Conservation (phyloP, 257 asterid species). For the Solanum microdontum region DNA sequence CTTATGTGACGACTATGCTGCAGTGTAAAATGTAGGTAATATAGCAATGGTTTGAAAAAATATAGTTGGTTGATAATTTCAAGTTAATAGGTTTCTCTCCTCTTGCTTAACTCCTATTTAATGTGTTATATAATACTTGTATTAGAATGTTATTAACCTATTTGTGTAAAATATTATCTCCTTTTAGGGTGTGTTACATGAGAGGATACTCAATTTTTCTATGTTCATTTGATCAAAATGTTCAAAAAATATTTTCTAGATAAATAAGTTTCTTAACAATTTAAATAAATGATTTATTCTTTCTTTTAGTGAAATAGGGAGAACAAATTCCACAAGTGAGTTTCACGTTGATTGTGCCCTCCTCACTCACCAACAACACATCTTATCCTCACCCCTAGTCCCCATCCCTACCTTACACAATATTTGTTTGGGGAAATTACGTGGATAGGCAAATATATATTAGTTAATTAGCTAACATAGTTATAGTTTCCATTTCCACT, state of each 20-base stretch:
- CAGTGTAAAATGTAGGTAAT: conserved; percentile 8
- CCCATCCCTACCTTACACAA: too few relatives aligned
- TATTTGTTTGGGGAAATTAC: too few relatives aligned
- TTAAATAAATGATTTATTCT: too few relatives aligned
- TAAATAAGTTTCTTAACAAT: too few relatives aligned
- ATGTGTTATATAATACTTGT: background rate
- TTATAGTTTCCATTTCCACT: too few relatives aligned
- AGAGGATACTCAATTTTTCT: background rate
- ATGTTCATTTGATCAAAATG: background rate
- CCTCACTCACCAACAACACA: background rate
- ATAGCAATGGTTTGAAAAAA: conserved; percentile 4
- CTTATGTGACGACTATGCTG: background rate
- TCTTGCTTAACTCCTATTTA: background rate
- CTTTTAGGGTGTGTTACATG: background rate
- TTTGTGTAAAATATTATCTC: background rate
- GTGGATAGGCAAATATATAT: too few relatives aligned
- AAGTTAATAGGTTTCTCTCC: background rate
- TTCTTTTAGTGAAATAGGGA: background rate
- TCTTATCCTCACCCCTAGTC: too few relatives aligned
- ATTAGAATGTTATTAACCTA: background rate
- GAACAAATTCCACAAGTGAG: background rate
- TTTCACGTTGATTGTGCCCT: background rate
- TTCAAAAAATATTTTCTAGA: too few relatives aligned
- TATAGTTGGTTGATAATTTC: conserved; percentile 3
- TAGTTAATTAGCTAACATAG: too few relatives aligned